These are phyloP conservation scores for Podila minutissima DNA, from an alignment of 192 early-diverging fungal species.

Conservation along the genomic window DNA sequence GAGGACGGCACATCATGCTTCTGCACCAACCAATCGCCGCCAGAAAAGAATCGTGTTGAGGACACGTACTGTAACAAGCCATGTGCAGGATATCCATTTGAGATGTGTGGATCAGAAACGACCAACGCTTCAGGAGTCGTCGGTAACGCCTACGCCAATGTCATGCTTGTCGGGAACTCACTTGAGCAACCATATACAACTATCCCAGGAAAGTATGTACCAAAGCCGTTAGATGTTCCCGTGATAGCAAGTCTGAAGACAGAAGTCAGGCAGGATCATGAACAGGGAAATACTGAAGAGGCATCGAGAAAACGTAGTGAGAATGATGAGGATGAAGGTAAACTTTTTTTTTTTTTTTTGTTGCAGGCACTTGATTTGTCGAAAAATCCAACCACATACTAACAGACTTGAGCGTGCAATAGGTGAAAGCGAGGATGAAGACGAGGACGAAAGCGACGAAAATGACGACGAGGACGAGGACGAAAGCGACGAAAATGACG, in stretches of 20 bases:
- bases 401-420: neutral
- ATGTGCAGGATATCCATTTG: constrained; percentile 29
- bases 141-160: constrained; percentile 10
- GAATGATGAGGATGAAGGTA: neutral
- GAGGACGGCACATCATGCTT: constrained; percentile 9
- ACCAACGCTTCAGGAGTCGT: neutral
- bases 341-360: neutral
- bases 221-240: neutral
- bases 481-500: neutral
- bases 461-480: constrained; percentile 1
- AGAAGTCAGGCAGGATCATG: constrained; percentile 8
- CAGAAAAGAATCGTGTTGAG: constrained; percentile 8
- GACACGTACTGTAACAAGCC: constrained; percentile 11
- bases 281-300: neutral
- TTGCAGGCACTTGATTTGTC: neutral
- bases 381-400: neutral
- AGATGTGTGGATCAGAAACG: constrained; percentile 29
- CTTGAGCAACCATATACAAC: neutral
- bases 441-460: neutral
- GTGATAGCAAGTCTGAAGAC: neutral
- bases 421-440: neutral
- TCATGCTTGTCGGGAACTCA: constrained; percentile 10
- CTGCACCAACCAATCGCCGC: constrained; percentile 13
- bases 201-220: neutral
- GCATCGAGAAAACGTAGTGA: neutral